Percentiles rank a stretch among this genome's conserved stretches.
phyloP scores from a whole-genome alignment of 106 monocot species.

The Hemerocallis citrina region DNA sequence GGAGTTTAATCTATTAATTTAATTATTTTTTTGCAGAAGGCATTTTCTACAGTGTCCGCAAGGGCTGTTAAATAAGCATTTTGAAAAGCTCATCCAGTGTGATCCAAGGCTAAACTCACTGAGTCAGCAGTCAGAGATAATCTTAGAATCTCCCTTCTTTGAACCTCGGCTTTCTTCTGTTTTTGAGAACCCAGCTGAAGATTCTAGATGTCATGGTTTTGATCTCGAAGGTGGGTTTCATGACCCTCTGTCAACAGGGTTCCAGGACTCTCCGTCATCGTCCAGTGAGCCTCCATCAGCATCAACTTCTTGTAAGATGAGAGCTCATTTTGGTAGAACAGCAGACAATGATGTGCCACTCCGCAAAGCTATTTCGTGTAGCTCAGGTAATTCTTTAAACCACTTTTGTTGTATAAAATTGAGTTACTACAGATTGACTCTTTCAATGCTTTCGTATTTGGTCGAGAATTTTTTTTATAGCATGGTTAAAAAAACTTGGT shows the following conservation, averaged over 20 bases:
- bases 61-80: conserved; percentile 71
- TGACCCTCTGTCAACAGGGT: conserved; percentile 18
- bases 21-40: conserved; percentile 58
- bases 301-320: conserved; percentile 19
- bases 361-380: conserved; percentile 25
- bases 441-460: too few relatives aligned
- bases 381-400: conserved; percentile 43
- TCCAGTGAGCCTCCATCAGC: conserved; percentile 19
- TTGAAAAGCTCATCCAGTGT: conserved; percentile 74
- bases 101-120: conserved; percentile 54
- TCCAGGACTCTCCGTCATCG: conserved; percentile 11
- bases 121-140: conserved; percentile 43
- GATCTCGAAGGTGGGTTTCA: conserved; percentile 26
- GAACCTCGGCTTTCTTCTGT: conserved; percentile 25
- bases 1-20: too few relatives aligned
- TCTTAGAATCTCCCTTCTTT: conserved; percentile 53
- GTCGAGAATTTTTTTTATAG: too few relatives aligned
- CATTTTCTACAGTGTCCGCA: conserved; percentile 75
- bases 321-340: conserved; percentile 12
- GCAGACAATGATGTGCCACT: conserved; percentile 18
- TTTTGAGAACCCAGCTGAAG: conserved; percentile 50
- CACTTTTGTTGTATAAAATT: too few relatives aligned
- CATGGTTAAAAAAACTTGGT: too few relatives aligned
- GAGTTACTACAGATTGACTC: too few relatives aligned
- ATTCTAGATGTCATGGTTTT: conserved; percentile 22